Conservation (phyloP, 2,329 filamentous ascomycete genomes). For the Coniochaeta sp. region DNA sequence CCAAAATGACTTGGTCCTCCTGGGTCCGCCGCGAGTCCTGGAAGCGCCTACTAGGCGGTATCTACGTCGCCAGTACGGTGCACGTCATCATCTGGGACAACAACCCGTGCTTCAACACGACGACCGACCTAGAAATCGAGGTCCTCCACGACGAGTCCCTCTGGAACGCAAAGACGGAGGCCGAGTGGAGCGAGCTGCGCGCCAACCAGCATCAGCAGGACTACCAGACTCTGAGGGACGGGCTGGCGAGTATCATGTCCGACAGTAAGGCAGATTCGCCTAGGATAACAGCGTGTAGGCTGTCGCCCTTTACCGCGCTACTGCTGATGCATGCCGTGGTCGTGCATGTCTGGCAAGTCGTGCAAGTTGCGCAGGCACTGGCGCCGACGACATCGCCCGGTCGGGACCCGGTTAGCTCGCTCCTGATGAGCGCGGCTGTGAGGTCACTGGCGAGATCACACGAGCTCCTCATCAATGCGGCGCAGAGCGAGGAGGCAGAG, state of each 20-base stretch:
- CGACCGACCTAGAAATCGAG: background rate
- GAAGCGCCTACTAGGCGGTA: background rate
- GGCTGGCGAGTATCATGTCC: conserved; percentile 1
- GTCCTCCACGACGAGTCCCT: background rate
- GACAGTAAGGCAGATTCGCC: background rate
- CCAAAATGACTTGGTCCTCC: background rate
- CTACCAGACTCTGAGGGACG: background rate
- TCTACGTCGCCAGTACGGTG: background rate
- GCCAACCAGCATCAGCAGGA: background rate
- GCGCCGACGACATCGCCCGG: background rate
- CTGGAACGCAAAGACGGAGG: background rate
- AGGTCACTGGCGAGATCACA: background rate
- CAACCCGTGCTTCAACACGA: conserved; percentile 1
- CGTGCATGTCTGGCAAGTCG: background rate
- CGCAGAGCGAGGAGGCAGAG: background rate
- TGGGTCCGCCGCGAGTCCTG: background rate
- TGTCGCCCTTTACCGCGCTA: background rate
- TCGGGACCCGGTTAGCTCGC: background rate
- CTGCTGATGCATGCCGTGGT: background rate
- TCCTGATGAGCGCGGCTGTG: background rate
- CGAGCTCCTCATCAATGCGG: background rate
- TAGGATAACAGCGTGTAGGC: background rate
- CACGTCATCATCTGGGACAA: background rate
- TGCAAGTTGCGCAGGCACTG: background rate
- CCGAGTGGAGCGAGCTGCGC: background rate